Evolutionary conservation across 129 eudicot genomes (phyloP).

Genomic region (Flaveria robusta): DNA sequence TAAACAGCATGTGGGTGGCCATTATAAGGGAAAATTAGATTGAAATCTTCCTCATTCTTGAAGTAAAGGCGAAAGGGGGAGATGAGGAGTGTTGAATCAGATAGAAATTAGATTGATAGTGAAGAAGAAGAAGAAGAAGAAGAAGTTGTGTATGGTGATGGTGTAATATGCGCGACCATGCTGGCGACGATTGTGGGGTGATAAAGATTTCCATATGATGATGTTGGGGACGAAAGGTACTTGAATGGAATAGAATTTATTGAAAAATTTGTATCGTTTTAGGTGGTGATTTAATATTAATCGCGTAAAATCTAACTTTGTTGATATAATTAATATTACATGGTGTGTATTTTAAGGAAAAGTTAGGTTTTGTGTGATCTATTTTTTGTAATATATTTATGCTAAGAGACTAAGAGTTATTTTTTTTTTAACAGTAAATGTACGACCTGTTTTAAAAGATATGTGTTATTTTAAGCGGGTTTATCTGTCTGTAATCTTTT

Average conservation of each 20-base stretch:
- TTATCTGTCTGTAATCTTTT: no score
- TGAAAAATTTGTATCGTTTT: not conserved
- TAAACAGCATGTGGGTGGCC: slow-evolving; percentile 37
- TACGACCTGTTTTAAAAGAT: no score
- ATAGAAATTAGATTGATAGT: slow-evolving; percentile 1
- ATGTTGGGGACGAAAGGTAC: slow-evolving; percentile 32
- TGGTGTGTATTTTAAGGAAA: no score
- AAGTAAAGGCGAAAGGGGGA: slow-evolving; percentile 49
- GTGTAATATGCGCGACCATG: slow-evolving; percentile 26
- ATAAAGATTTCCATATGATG: slow-evolving; percentile 9
- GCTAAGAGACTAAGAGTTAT: no score
- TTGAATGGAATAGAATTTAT: not conserved
- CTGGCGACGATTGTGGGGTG: slow-evolving; percentile 41
- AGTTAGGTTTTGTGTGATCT: no score
- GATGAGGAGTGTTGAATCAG: slow-evolving; percentile 26
- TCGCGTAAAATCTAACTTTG: no score
- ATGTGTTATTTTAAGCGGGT: no score
- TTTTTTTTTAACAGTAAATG: no score
- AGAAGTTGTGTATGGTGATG: not conserved
- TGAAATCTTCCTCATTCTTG: slow-evolving; percentile 25
- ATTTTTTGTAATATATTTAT: no score
- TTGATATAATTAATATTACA: no score
- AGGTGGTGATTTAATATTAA: no score
- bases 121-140: not conserved
- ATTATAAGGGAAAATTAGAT: slow-evolving; percentile 27